A percentile compares a stretch with the other conserved stretches of the same genome.
Conservation (phyloP, 73 alveolate genomes). For the Breviolum minutum region DNA sequence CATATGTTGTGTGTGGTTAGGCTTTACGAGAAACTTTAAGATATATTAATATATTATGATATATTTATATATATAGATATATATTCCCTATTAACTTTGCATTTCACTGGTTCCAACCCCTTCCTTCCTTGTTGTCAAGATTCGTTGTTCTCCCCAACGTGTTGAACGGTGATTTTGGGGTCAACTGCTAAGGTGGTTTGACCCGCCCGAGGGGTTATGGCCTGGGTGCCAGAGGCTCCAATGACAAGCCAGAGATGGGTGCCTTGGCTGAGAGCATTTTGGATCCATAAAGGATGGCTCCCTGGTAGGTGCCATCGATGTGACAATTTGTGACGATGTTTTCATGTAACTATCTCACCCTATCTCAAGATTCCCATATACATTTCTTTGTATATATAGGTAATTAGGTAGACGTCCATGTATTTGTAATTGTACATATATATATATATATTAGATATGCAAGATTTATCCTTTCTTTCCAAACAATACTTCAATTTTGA, state of each 20-base stretch:
- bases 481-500: too few relatives aligned
- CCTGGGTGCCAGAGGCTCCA: slow-evolving; percentile 44
- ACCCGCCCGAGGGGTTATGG: slow-evolving; percentile 71
- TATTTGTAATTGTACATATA: neutral
- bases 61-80: too few relatives aligned
- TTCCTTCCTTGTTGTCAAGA: neutral
- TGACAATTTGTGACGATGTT: too few relatives aligned
- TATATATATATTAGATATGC: too few relatives aligned
- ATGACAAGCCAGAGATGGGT: slow-evolving; percentile 94
- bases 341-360: too few relatives aligned
- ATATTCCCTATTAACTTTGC: too few relatives aligned
- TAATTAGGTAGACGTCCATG: neutral
- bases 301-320: too few relatives aligned
- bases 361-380: too few relatives aligned
- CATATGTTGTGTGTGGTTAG: too few relatives aligned
- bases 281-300: neutral
- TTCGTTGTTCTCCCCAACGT: neutral
- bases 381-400: neutral
- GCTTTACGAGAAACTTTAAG: too few relatives aligned
- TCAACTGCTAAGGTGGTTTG: slow-evolving; percentile 26
- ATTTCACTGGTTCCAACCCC: neutral
- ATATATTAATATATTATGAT: too few relatives aligned
- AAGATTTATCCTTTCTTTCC: too few relatives aligned
- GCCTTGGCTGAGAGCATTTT: neutral
- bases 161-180: neutral